Evolutionary conservation across 1,284 basidiomycete species (phyloP).

Genomic region (Malassezia yamatoensis): DNA sequence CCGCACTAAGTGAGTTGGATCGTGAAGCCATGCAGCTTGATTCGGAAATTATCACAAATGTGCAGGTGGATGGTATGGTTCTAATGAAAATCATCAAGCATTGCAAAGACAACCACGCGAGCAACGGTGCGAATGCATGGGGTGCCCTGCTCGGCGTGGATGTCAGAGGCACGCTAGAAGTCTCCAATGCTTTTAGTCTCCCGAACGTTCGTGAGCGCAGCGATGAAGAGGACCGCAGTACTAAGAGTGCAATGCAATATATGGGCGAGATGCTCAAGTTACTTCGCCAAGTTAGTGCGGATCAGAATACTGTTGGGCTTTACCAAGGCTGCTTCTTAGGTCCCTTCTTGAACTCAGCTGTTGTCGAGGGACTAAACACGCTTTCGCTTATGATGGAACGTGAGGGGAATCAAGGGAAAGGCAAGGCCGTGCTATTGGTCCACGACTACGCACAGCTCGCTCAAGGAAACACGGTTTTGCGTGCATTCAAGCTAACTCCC

Average conservation of each 20-base stretch:
- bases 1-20: conserved; percentile 5
- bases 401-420: conserved; percentile 37
- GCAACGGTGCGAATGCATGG: conserved; percentile 26
- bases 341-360: conserved; percentile 57
- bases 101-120: conserved; percentile 43
- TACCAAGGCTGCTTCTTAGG: conserved; percentile 86
- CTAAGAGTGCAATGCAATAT: conserved; percentile 52
- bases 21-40: conserved; percentile 34
- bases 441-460: conserved; percentile 50
- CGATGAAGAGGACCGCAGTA: conserved; percentile 38
- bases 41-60: conserved; percentile 37
- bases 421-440: conserved; percentile 43
- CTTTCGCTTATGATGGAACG: conserved; percentile 42
- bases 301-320: conserved; percentile 89
- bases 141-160: conserved; percentile 45
- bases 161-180: conserved; percentile 40
- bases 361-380: conserved; percentile 63
- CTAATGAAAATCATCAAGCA: conserved; percentile 48
- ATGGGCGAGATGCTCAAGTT: conserved; percentile 75
- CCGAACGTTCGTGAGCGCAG: conserved; percentile 35
- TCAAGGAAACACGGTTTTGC: conserved; percentile 77
- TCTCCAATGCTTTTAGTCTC: conserved; percentile 42
- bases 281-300: conserved; percentile 80
- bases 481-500: conserved; percentile 76
- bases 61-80: conserved; percentile 43